These are phyloP conservation scores for Zygoascus ofunaensis DNA, from an alignment of 805 yeast species.

Conservation along the genomic window DNA sequence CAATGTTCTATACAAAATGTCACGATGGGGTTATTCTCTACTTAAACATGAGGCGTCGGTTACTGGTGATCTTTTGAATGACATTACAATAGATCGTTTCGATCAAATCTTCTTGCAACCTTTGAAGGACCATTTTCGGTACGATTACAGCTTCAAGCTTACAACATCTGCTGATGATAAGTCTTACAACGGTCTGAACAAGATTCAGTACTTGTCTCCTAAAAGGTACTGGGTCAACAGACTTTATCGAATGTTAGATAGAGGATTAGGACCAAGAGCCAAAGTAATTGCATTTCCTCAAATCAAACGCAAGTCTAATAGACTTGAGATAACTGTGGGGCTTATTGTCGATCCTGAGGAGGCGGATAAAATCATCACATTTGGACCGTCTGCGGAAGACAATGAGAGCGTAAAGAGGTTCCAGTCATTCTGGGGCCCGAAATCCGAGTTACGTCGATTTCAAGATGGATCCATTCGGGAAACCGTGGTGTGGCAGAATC, in stretches of 20 bases:
- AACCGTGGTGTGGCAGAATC: constrained; percentile 73
- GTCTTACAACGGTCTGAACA: constrained; percentile 60
- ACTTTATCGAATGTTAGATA: constrained; percentile 42
- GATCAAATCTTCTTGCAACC: constrained; percentile 63
- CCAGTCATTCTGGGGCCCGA: constrained; percentile 81
- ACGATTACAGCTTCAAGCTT: constrained; percentile 52
- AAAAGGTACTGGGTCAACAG: constrained; percentile 58
- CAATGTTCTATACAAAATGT: constrained; percentile 75
- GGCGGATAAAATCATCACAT: constrained; percentile 73
- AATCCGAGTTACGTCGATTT: constrained; percentile 79
- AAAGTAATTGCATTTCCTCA: constrained; percentile 11
- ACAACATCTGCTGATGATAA: constrained; percentile 37
- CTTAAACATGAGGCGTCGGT: constrained; percentile 58
- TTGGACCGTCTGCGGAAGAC: constrained; percentile 65
- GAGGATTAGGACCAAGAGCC: constrained; percentile 44
- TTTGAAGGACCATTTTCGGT: constrained; percentile 42
- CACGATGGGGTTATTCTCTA: constrained; percentile 52
- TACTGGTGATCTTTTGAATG: constrained; percentile 61
- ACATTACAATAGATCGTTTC: constrained; percentile 76
- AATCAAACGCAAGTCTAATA: constrained; percentile 4
- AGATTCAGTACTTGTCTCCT: constrained; percentile 58
- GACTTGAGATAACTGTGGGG: constrained; percentile 38
- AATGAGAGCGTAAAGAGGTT: constrained; percentile 57
- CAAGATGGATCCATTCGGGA: constrained; percentile 87
- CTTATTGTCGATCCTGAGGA: constrained; percentile 60